A percentile compares a stretch with the other conserved stretches of the same genome.
phyloP scores from a whole-genome alignment of 768 basidiomycete genomes.

The Candolleomyces eurysporus region DNA sequence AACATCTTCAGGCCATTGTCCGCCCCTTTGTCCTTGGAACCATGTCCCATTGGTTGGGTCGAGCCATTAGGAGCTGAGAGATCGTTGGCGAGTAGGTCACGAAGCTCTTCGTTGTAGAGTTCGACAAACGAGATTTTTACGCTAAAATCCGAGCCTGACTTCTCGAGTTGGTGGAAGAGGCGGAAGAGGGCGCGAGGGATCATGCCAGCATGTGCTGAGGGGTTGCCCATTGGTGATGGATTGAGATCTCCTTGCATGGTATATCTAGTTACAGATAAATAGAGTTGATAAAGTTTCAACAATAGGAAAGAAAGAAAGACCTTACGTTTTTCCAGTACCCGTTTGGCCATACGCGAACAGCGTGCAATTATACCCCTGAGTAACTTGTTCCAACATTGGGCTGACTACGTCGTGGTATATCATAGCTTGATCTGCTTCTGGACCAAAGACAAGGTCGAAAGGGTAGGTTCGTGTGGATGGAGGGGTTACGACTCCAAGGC shows the following conservation, averaged over 20 bases:
- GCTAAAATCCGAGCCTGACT: constrained; percentile 74
- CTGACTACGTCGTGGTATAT: constrained; percentile 92
- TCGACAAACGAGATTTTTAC: constrained; percentile 95
- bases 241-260: constrained; percentile 97
- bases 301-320: constrained; percentile 12
- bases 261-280: constrained; percentile 46
- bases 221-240: constrained; percentile 82
- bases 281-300: background rate
- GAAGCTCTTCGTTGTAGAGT: constrained; percentile 96
- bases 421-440: constrained; percentile 93
- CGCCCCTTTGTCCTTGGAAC: constrained; percentile 46
- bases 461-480: constrained; percentile 84
- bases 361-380: constrained; percentile 95
- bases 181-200: constrained; percentile 91
- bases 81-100: constrained; percentile 87
- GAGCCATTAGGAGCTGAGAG: constrained; percentile 64
- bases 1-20: constrained; percentile 80
- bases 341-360: constrained; percentile 99
- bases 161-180: constrained; percentile 86
- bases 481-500: constrained; percentile 70
- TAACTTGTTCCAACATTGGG: constrained; percentile 91
- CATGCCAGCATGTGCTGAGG: constrained; percentile 89
- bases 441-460: constrained; percentile 95
- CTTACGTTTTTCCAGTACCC: constrained; percentile 97
- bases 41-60: constrained; percentile 78